Percentiles rank a stretch among this genome's conserved stretches.
Conservation (phyloP, 495 filamentous ascomycete species). For the Penicillium steckii region DNA sequence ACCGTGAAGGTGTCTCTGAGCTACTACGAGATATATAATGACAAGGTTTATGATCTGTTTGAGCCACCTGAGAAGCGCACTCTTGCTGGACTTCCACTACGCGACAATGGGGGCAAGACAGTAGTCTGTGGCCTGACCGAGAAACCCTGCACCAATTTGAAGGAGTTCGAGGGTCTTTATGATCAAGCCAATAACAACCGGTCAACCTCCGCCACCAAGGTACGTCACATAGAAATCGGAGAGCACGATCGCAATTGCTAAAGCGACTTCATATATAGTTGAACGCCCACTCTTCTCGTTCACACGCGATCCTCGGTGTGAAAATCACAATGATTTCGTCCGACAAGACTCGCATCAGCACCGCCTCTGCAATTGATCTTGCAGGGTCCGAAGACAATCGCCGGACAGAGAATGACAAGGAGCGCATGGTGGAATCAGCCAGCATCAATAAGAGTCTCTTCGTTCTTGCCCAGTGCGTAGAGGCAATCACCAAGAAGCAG, state of each 20-base stretch:
- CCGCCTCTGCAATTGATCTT: constrained; percentile 91
- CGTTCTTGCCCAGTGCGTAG: constrained; percentile 91
- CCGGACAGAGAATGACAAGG: constrained; percentile 90
- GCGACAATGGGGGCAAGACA: constrained; percentile 88
- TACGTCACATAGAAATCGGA: constrained; percentile 18
- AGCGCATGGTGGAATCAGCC: constrained; percentile 90
- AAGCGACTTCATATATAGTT: constrained; percentile 42
- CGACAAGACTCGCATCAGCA: constrained; percentile 71
- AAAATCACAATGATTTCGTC: constrained; percentile 75
- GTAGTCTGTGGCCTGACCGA: constrained; percentile 91
- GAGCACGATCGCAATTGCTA: constrained; percentile 10
- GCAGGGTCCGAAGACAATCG: constrained; percentile 96
- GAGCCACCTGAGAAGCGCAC: constrained; percentile 89
- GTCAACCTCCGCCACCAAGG: constrained; percentile 88
- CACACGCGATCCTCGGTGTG: constrained; percentile 90
- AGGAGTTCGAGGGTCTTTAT: constrained; percentile 90
- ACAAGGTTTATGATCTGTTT: constrained; percentile 91
- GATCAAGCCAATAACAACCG: constrained; percentile 93
- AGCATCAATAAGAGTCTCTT: constrained; percentile 99
- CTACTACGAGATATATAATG: constrained; percentile 99
- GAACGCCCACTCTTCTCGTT: constrained; percentile 91
- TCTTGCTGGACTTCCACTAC: constrained; percentile 75
- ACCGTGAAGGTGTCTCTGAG: constrained; percentile 76
- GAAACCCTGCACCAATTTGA: constrained; percentile 76
- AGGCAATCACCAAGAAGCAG: constrained; percentile 82